These are phyloP conservation scores for Candida sp. DNA, from an alignment of 1,139 yeast species.

Conservation along the genomic window DNA sequence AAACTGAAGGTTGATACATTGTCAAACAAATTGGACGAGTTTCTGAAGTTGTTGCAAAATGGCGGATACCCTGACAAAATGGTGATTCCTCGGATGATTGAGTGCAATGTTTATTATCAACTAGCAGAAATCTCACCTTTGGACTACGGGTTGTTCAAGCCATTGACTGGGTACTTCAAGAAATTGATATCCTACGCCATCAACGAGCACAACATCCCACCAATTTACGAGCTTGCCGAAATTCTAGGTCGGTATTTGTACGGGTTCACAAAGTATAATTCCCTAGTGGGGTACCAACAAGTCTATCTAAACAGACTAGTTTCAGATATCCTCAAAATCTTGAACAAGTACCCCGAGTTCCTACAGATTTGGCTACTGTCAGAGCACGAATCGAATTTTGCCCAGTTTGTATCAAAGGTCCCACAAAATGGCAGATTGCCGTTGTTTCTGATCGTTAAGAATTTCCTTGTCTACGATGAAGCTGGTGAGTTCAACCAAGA, in stretches of 20 bases:
- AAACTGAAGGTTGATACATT: conserved; percentile 9
- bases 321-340: conserved; percentile 7
- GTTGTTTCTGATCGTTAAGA: conserved; percentile 5
- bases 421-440: conserved; percentile 6
- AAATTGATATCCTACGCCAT: conserved; percentile 13
- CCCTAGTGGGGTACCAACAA: conserved; percentile 4
- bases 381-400: neutral
- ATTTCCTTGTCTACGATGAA: conserved; percentile 4
- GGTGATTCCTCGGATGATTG: conserved; percentile 9
- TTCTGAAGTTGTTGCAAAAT: conserved; percentile 2
- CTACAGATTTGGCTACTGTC: conserved; percentile 13
- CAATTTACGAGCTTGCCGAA: conserved; percentile 7
- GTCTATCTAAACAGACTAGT: conserved; percentile 7
- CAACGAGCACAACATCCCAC: conserved; percentile 4
- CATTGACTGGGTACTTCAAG: conserved; percentile 16
- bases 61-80: conserved; percentile 3
- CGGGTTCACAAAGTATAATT: conserved; percentile 6
- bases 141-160: conserved; percentile 14
- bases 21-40: conserved; percentile 5
- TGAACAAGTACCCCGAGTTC: conserved; percentile 12
- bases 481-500: conserved; percentile 4
- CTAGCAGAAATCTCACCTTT: conserved; percentile 13
- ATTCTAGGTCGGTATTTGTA: conserved; percentile 14
- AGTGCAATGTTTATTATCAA: conserved; percentile 10
- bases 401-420: neutral